phyloP scores from a whole-genome alignment of 2,329 filamentous ascomycete species.

The Claviceps quebecensis region DNA sequence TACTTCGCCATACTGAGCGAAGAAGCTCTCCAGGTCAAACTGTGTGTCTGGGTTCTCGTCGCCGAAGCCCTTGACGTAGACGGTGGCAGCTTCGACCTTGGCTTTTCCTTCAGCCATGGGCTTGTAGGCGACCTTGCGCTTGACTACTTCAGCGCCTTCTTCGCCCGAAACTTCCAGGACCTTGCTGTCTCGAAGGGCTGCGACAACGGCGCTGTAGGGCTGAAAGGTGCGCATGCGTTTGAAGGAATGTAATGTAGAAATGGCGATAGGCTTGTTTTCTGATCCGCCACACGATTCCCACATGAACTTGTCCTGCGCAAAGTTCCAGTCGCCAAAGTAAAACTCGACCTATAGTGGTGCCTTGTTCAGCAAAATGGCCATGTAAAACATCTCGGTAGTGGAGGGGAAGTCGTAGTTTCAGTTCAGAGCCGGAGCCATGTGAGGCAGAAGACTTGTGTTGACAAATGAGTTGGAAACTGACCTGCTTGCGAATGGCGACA shows the following conservation, averaged over 20 bases:
- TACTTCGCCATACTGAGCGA: conserved; percentile 63
- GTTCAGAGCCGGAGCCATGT: not conserved
- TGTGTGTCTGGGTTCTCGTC: conserved; percentile 72
- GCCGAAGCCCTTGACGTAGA: conserved; percentile 93
- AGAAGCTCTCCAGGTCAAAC: conserved; percentile 89
- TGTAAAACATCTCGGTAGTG: not conserved
- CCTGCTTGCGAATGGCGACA: conserved; percentile 69
- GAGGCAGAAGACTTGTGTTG: not conserved
- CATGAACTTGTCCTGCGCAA: conserved; percentile 78
- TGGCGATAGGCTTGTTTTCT: conserved; percentile 66
- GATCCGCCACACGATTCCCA: conserved; percentile 63
- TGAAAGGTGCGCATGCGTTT: conserved; percentile 95
- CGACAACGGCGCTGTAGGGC: conserved; percentile 69
- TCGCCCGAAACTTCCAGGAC: conserved; percentile 61
- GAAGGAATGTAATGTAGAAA: conserved; percentile 71
- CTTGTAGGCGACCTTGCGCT: conserved; percentile 61
- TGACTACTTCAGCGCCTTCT: conserved; percentile 56
- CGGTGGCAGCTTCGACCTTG: conserved; percentile 55
- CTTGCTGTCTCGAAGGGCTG: conserved; percentile 65
- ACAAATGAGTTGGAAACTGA: conserved; percentile 21
- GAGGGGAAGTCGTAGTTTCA: not conserved
- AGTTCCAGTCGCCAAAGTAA: conserved; percentile 87
- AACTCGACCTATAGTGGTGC: conserved; percentile 64
- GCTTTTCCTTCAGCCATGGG: conserved; percentile 44
- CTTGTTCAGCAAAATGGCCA: not conserved